A percentile compares a stretch with the other conserved stretches of the same genome.
phyloP scores from a whole-genome alignment of 2,329 filamentous ascomycete genomes.

The Penicillium paneum region DNA sequence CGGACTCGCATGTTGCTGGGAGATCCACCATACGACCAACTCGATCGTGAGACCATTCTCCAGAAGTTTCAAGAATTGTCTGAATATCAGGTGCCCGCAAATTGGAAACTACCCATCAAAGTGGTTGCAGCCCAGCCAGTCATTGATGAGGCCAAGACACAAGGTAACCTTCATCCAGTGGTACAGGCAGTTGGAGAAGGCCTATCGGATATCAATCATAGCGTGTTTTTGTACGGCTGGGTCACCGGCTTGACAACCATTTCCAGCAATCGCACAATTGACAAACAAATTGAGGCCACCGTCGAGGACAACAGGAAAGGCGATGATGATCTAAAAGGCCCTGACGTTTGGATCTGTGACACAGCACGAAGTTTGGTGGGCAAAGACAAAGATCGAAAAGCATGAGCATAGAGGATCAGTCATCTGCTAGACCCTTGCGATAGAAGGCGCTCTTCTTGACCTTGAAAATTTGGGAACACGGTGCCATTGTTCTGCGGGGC shows the following conservation, averaged over 20 bases:
- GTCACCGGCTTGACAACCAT: slow-evolving; percentile 60
- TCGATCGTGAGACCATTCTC: slow-evolving; percentile 32
- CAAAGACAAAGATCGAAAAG: slow-evolving; percentile 55
- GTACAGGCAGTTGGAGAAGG: slow-evolving; percentile 43
- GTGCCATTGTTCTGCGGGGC: neutral
- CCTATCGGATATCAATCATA: slow-evolving; percentile 61
- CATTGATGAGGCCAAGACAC: slow-evolving; percentile 30
- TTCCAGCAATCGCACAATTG: slow-evolving; percentile 66
- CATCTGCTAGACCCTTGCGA: neutral
- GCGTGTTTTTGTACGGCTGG: slow-evolving; percentile 73
- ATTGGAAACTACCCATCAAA: slow-evolving; percentile 61
- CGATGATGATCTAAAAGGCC: slow-evolving; percentile 53
- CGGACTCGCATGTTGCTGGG: slow-evolving; percentile 60
- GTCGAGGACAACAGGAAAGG: slow-evolving; percentile 53
- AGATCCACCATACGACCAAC: slow-evolving; percentile 38
- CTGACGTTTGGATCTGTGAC: slow-evolving; percentile 62
- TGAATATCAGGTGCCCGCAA: slow-evolving; percentile 51
- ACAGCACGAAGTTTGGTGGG: slow-evolving; percentile 65
- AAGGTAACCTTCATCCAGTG: slow-evolving; percentile 47
- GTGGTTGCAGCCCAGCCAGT: slow-evolving; percentile 51
- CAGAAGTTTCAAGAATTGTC: slow-evolving; percentile 47
- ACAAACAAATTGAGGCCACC: slow-evolving; percentile 61
- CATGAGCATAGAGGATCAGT: slow-evolving; percentile 13
- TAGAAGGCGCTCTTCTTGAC: neutral
- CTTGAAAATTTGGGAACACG: neutral